Evolutionary conservation across 2,329 filamentous ascomycete genomes (phyloP).

Genomic region (Proliferodiscus dingleyae): DNA sequence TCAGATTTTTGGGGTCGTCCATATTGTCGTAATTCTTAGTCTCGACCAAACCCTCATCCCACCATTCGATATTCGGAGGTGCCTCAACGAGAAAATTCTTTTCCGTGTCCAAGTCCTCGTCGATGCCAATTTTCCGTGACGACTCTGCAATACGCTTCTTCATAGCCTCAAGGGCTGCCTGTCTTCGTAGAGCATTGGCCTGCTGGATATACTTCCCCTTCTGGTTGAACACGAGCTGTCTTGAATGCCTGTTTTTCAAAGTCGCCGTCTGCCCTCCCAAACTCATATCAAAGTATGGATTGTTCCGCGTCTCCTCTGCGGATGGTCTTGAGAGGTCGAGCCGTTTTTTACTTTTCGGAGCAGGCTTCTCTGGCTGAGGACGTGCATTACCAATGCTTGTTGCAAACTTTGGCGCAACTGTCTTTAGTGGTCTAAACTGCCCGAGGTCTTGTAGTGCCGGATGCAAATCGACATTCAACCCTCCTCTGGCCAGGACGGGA

Average conservation of each 20-base stretch:
- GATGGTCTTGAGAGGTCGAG: constrained; percentile 54
- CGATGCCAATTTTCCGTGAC: constrained; percentile 84
- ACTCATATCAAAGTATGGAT: constrained; percentile 79
- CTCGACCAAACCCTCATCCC: constrained; percentile 83
- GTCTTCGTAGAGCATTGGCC: constrained; percentile 80
- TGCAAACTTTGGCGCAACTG: constrained; percentile 33
- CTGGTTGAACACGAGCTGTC: constrained; percentile 82
- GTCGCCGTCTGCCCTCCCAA: constrained; percentile 53
- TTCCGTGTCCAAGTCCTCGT: constrained; percentile 84
- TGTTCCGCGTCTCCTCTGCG: constrained; percentile 55
- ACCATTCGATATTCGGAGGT: constrained; percentile 92
- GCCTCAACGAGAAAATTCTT: constrained; percentile 81
- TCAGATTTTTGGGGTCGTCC: constrained; percentile 59
- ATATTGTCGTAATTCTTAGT: constrained; percentile 70
- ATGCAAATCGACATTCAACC: constrained; percentile 40
- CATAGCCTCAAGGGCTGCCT: constrained; percentile 87
- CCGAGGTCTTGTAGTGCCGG: constrained; percentile 63
- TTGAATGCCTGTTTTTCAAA: constrained; percentile 62
- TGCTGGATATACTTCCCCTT: constrained; percentile 98
- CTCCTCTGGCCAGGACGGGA: constrained; percentile 36
- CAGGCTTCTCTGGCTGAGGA: constrained; percentile 35
- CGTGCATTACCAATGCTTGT: constrained; percentile 37
- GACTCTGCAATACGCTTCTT: constrained; percentile 88
- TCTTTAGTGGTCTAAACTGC: constrained; percentile 40
- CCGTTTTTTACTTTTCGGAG: constrained; percentile 42